A percentile compares a stretch with the other conserved stretches of the same genome.
These are phyloP conservation scores for Trichoderma asperellum DNA, from an alignment of 2,329 filamentous ascomycete species.

Conservation along the genomic window DNA sequence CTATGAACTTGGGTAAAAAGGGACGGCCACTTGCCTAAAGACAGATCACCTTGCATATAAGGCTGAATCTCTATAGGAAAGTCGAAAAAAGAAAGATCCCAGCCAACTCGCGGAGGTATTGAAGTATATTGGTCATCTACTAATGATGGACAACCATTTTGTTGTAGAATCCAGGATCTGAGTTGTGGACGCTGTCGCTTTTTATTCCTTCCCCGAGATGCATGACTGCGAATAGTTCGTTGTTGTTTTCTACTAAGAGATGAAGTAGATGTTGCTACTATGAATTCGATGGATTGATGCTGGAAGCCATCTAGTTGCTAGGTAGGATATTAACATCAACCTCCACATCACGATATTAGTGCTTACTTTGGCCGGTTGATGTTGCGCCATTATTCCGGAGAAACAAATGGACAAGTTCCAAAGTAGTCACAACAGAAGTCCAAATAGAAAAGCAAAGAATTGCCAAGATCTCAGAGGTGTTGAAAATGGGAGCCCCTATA, in stretches of 20 bases:
- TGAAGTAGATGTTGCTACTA: background rate
- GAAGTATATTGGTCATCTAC: conserved; percentile 15
- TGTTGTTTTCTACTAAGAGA: background rate
- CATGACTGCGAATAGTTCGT: background rate
- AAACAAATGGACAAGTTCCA: background rate
- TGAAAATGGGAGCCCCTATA: background rate
- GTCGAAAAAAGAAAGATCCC: conserved; percentile 32
- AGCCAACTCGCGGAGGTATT: conserved; percentile 29
- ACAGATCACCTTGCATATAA: conserved; percentile 32
- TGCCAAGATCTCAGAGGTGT: background rate
- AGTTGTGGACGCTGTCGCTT: background rate
- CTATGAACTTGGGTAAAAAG: background rate
- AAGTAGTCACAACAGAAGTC: background rate
- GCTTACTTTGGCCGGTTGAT: background rate
- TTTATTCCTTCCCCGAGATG: background rate
- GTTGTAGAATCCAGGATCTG: background rate
- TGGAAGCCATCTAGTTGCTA: background rate
- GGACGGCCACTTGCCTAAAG: background rate
- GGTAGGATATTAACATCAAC: background rate
- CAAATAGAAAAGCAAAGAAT: background rate
- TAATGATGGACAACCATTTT: background rate
- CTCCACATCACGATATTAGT: background rate
- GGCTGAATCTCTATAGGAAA: conserved; percentile 33
- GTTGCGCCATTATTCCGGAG: background rate
- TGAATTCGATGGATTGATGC: background rate